Base-by-base conservation (phyloP, 1,284 basidiomycete species). In the Phylloboletellus chloephorus region DNA sequence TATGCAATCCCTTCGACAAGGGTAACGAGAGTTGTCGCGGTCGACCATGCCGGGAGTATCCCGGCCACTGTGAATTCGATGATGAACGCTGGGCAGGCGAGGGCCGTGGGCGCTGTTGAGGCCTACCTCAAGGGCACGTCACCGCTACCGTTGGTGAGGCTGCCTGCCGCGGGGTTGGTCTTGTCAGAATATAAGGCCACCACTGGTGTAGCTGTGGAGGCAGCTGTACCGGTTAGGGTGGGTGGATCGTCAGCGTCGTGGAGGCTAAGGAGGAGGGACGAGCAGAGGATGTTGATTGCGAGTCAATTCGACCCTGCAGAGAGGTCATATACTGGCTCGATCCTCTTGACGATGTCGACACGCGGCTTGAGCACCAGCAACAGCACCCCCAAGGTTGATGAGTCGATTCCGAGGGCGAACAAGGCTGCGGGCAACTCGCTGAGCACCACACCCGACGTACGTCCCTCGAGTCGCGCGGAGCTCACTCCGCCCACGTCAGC, bases 1-100 rank as follows among this genome's bases (percentile, higher is more conserved):
- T 95, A 94, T 59, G 79, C 89, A 11, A 97, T 98, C 32, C 95
- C 95, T 0, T 97, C 93, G 3, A 92, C 95, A 17, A 71, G 88
- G 39, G 94, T 91, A 63, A 95, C 88, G 35, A 78, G 93, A 49
- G 73, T 97, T 29, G 81, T 88, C 5, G 87, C 91, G 0, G 74
- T 96, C 43, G 94, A 98, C 64, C 94, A 88, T 56, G 83, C 84
- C 4, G 92, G 93, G 5, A 83, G 82, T 8, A 78, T 97, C 31
- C 92, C 95, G 0, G 75, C 82, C 6, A 82, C 91, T 0, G 77
- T 95, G 46, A 97, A 96, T 62, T 80, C 88, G 22, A 80, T 88
- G 67, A 84, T 93, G 61, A 96, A 97, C 57, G 75, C 83, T 2
- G 71, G 79, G 16, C 64, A 91, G 11, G 79, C 87, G 3, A 73